Percentiles rank a stretch among this genome's conserved stretches.
Conservation (phyloP, 2,329 filamentous ascomycete genomes). For the Hirsutella rhossiliensis region DNA sequence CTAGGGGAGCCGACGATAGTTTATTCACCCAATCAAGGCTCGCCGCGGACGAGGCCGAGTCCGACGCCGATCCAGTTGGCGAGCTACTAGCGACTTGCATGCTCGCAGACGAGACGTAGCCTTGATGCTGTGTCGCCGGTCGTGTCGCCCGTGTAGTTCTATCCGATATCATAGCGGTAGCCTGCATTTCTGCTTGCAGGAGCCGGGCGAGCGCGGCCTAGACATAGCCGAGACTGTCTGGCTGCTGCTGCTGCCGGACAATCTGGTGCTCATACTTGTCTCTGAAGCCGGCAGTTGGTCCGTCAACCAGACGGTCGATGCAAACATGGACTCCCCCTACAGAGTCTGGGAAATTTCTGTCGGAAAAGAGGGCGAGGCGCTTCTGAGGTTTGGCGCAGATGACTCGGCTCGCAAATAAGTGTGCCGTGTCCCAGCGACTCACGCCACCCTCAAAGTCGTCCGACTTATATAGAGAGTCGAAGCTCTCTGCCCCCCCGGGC, state of each 20-base stretch:
- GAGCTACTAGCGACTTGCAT: background rate
- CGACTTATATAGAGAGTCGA: background rate
- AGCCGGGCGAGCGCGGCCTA: background rate
- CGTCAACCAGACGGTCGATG: background rate
- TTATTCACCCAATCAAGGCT: background rate
- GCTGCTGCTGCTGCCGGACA: background rate
- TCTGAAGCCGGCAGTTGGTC: background rate
- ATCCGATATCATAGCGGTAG: too few relatives aligned
- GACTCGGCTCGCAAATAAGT: background rate
- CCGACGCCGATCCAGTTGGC: background rate
- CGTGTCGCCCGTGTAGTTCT: too few relatives aligned
- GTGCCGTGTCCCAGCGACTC: background rate
- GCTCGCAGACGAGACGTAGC: background rate
- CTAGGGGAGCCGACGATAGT: background rate
- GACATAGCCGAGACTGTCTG: background rate
- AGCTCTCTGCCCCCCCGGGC: background rate
- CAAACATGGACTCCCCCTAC: background rate
- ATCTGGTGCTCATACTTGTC: background rate
- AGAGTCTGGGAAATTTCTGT: background rate
- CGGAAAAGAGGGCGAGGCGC: background rate
- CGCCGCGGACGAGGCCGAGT: background rate
- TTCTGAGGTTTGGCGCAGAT: background rate
- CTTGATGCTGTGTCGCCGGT: background rate
- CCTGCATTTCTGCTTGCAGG: background rate
- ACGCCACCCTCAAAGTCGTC: background rate